Evolutionary conservation across 208 protist species (phyloP).

Genomic region (Trypanosoma rangeli): DNA sequence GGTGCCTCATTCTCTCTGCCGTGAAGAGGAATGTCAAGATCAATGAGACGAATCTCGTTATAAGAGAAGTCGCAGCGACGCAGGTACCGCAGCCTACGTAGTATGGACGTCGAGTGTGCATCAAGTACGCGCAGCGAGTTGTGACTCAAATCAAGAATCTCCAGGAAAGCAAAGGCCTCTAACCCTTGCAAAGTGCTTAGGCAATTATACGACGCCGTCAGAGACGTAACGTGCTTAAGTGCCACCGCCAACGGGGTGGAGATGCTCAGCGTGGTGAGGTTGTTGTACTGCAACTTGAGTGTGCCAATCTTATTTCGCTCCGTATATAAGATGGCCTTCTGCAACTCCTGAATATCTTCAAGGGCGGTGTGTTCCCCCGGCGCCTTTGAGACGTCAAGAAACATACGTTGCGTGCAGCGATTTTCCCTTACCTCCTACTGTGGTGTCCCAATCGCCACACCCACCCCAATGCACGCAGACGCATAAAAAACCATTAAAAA

Average conservation of each 20-base stretch:
- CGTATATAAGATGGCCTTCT: not conserved
- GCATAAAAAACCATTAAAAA: not conserved
- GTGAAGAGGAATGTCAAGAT: slow-evolving; percentile 32
- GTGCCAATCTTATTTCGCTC: slow-evolving; percentile 5
- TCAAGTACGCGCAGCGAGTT: slow-evolving; percentile 73
- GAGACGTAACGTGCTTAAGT: slow-evolving; percentile 54
- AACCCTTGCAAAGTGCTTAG: slow-evolving; percentile 60
- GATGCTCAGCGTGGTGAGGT: slow-evolving; percentile 36
- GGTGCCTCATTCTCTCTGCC: not conserved
- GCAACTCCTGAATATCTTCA: slow-evolving; percentile 17
- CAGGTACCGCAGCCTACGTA: slow-evolving; percentile 51
- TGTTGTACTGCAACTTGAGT: slow-evolving; percentile 20
- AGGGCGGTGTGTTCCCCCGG: slow-evolving; percentile 26
- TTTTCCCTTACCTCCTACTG: not conserved
- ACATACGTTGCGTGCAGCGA: not conserved
- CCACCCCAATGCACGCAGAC: not conserved
- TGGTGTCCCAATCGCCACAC: not conserved
- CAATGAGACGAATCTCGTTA: slow-evolving; percentile 61
- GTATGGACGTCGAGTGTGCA: slow-evolving; percentile 40
- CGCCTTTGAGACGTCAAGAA: slow-evolving; percentile 31
- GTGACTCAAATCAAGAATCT: slow-evolving; percentile 77
- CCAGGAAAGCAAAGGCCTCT: slow-evolving; percentile 56
- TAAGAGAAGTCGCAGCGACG: slow-evolving; percentile 60
- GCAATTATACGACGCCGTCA: slow-evolving; percentile 66
- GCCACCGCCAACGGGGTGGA: slow-evolving; percentile 29